phyloP scores from a whole-genome alignment of 2,329 filamentous ascomycete genomes.

The Chaetoscypha palmicola region DNA sequence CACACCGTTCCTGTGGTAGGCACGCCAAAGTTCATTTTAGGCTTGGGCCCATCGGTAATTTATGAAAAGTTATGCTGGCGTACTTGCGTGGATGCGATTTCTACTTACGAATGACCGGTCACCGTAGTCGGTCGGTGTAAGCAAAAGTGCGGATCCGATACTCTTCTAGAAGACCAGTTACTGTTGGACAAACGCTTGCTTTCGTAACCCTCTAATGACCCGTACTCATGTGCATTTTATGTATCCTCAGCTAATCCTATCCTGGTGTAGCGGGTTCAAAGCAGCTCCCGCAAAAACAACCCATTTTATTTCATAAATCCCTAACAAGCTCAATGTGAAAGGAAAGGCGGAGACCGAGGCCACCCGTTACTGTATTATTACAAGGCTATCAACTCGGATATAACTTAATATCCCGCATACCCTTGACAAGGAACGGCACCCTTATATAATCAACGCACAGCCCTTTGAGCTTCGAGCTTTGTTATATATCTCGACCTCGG shows the following conservation, averaged over 20 bases:
- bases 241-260: background rate
- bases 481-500: conserved; percentile 11
- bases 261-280: background rate
- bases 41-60: background rate
- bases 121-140: background rate
- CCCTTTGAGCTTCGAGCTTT: conserved; percentile 7
- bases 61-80: background rate
- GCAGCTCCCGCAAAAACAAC: background rate
- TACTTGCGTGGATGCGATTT: background rate
- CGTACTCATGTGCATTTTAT: background rate
- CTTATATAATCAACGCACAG: conserved; percentile 18
- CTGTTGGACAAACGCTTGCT: background rate
- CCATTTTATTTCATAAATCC: background rate
- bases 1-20: background rate
- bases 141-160: background rate
- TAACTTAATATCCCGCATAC: conserved; percentile 16
- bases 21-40: background rate
- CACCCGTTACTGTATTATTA: conserved; percentile 7
- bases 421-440: conserved; percentile 14
- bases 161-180: too few species aligned
- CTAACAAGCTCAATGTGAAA: too few species aligned
- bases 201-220: background rate
- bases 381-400: conserved; percentile 16
- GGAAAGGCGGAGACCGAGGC: conserved; percentile 9
- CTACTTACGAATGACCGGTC: too few species aligned